phyloP scores from a whole-genome alignment of 2,329 filamentous ascomycete genomes.

The Emmonsiellopsis sp. region DNA sequence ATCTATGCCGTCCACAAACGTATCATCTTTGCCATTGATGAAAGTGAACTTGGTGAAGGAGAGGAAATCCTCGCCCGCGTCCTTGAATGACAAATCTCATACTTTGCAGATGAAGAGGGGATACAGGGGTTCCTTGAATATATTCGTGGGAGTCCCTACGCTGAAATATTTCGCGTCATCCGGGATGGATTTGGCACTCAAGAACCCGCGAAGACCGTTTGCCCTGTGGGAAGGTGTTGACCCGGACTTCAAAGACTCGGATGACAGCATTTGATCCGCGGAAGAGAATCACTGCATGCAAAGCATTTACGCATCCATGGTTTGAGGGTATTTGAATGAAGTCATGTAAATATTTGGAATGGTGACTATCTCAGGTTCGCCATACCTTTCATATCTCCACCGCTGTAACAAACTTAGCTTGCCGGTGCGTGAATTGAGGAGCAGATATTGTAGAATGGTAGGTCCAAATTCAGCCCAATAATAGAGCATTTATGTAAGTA shows the following conservation, averaged over 20 bases:
- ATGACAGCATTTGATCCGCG: conserved; percentile 35
- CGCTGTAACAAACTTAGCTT: too few relatives aligned
- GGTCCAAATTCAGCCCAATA: too few relatives aligned
- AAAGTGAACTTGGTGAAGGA: conserved; percentile 23
- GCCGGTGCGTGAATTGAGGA: too few relatives aligned
- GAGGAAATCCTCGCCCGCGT: conserved; percentile 30
- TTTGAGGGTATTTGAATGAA: background rate
- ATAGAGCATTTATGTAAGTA: too few relatives aligned
- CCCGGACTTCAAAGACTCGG: conserved; percentile 28
- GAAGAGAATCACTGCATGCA: conserved; percentile 31
- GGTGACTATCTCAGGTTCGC: background rate
- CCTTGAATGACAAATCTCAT: conserved; percentile 36
- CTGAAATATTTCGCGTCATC: conserved; percentile 26
- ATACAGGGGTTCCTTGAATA: conserved; percentile 31
- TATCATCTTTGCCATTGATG: conserved; percentile 31
- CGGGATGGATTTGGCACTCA: conserved; percentile 27
- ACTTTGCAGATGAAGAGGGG: conserved; percentile 33
- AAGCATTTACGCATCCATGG: conserved; percentile 28
- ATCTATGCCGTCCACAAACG: conserved; percentile 37
- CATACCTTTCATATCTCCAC: too few relatives aligned
- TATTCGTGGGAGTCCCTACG: conserved; percentile 31
- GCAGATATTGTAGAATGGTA: too few relatives aligned
- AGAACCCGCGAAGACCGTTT: conserved; percentile 20
- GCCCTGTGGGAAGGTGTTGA: conserved; percentile 32
- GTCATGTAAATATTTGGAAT: background rate